A percentile compares a stretch with the other conserved stretches of the same genome.
Conservation (phyloP, 1,284 basidiomycete genomes). For the Tilletia caries region DNA sequence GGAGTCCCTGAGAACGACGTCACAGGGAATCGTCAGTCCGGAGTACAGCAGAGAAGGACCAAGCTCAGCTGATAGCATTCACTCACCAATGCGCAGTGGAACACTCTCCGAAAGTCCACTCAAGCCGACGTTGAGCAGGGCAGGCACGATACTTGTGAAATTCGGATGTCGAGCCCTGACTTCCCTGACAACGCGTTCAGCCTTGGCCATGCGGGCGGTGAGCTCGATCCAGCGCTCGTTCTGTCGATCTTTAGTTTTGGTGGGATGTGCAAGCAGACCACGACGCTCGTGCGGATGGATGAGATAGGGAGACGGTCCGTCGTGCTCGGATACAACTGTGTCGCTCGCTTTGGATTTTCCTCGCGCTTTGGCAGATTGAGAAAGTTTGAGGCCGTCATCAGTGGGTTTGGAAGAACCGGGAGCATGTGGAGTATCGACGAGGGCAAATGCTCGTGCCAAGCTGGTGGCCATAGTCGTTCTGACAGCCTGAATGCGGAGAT, state of each 20-base stretch:
- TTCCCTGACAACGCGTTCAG: conserved; percentile 58
- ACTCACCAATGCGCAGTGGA: conserved; percentile 65
- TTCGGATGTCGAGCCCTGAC: conserved; percentile 80
- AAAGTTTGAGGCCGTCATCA: background rate
- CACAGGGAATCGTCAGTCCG: background rate
- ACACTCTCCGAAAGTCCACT: conserved; percentile 57
- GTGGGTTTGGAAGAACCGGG: background rate
- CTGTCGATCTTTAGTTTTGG: conserved; percentile 51
- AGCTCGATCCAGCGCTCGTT: conserved; percentile 38
- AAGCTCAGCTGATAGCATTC: no score
- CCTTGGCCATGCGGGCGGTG: conserved; percentile 42
- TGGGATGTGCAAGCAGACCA: conserved; percentile 43
- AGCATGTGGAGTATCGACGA: conserved; percentile 52
- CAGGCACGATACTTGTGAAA: conserved; percentile 72
- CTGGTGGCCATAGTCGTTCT: conserved; percentile 76
- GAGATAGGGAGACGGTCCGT: background rate
- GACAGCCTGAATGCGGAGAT: conserved; percentile 78
- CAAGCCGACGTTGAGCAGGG: conserved; percentile 56
- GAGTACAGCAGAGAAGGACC: background rate
- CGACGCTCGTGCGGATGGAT: conserved; percentile 27
- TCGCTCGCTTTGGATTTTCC: background rate
- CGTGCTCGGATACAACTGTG: background rate
- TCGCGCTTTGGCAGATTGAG: conserved; percentile 16
- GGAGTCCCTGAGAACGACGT: conserved; percentile 53
- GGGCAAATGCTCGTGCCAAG: conserved; percentile 73